Conservation (phyloP, 2,329 filamentous ascomycete genomes). For the Hypocreales sp. region DNA sequence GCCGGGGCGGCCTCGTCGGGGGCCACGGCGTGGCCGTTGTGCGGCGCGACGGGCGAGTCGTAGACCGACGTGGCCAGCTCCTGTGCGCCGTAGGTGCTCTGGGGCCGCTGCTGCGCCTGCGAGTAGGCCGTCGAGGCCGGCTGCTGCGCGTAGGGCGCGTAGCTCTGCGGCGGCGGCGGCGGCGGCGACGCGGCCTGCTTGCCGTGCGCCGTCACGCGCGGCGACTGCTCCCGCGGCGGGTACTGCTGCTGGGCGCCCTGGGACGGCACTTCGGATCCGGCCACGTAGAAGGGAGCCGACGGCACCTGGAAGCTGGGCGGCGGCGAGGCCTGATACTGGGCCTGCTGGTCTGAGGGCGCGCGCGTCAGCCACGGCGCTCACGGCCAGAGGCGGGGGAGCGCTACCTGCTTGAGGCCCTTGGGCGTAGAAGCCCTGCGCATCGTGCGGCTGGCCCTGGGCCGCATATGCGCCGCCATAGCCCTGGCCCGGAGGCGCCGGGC, state of each 20-base stretch:
- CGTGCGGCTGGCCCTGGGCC: constrained; percentile 31
- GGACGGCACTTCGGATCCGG: constrained; percentile 37
- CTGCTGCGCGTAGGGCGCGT: constrained; percentile 26
- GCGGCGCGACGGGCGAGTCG: constrained; percentile 51
- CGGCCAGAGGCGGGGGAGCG: constrained; percentile 1
- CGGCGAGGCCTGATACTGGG: constrained; percentile 29
- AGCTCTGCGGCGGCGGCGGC: constrained; percentile 9
- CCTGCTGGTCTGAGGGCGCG: constrained; percentile 22
- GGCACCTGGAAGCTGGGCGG: constrained; percentile 40
- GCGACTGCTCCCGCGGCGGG: constrained; percentile 34
- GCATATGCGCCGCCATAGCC: constrained; percentile 28
- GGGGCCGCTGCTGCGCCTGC: constrained; percentile 37
- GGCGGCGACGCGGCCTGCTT: constrained; percentile 35
- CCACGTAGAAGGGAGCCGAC: constrained; percentile 50
- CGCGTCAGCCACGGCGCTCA: constrained; percentile 6
- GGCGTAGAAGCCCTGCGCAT: constrained; percentile 55
- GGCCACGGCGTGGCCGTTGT: constrained; percentile 19
- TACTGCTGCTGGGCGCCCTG: constrained; percentile 29
- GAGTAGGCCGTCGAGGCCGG: too few species aligned
- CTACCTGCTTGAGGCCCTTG: constrained; percentile 30
- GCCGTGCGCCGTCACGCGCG: constrained; percentile 29
- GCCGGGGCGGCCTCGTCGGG: constrained; percentile 10
- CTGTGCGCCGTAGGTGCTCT: constrained; percentile 58
- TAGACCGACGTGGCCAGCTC: constrained; percentile 67
- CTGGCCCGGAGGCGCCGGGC: constrained; percentile 30